Conservation (phyloP, 2,329 filamentous ascomycete species). For the Ophiostoma sp. region DNA sequence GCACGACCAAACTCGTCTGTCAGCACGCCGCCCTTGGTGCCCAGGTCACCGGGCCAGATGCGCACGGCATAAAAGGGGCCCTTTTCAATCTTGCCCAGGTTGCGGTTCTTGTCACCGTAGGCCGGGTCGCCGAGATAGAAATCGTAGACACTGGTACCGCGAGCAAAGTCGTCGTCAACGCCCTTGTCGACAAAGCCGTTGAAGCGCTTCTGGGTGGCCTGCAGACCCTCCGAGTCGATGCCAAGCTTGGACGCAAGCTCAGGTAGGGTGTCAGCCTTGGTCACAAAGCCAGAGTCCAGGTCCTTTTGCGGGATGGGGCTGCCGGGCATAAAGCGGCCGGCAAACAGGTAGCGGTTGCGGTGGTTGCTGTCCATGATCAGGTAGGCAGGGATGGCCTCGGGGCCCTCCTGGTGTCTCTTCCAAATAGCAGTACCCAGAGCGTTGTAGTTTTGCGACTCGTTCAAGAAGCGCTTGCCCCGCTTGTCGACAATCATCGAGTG, state of each 20-base stretch:
- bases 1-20: constrained; percentile 37
- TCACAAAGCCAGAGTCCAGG: constrained; percentile 33
- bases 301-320: constrained; percentile 28
- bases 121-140: constrained; percentile 79
- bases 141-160: constrained; percentile 63
- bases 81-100: constrained; percentile 36
- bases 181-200: constrained; percentile 21
- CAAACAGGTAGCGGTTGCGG: constrained; percentile 36
- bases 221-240: constrained; percentile 27
- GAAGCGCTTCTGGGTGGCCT: constrained; percentile 10
- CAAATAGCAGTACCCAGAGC: constrained; percentile 34
- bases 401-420: constrained; percentile 23
- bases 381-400: constrained; percentile 30
- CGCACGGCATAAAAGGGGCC: constrained; percentile 39
- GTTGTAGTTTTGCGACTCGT: constrained; percentile 39
- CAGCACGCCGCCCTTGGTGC: constrained; percentile 41
- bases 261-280: constrained; percentile 50
- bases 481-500: constrained; percentile 41
- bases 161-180: constrained; percentile 44
- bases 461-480: constrained; percentile 38
- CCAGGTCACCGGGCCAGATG: constrained; percentile 41
- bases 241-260: constrained; percentile 30
- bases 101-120: constrained; percentile 36
- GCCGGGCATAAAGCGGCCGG: constrained; percentile 27
- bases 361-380: constrained; percentile 38